Evolutionary conservation across 192 early-diverging fungal species (phyloP), one percentile per base, ranked within the genome.

Genomic region (Phlyctochytrium arcticum): DNA sequence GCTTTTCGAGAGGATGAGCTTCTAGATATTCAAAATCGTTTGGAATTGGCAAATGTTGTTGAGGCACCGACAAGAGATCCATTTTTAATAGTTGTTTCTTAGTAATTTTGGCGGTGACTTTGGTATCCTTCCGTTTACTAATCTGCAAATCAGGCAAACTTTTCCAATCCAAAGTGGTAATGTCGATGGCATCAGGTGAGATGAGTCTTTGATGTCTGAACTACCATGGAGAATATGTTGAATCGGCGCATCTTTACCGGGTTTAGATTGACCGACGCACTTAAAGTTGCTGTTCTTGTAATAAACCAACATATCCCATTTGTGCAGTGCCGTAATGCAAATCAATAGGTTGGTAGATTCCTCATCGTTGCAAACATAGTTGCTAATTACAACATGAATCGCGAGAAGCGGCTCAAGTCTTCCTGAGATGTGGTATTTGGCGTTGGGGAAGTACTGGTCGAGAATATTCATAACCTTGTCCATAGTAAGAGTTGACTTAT

Each of bases 251-350:
- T 23, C 27, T 57, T 57, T 8, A 10, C 31, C 31, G 10, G 7
- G 9, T 34, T 57, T 57, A 32, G 7, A 10, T 34, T 57, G 54
- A 6, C 32, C 10, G 31, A 57, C 34, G 31, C 54, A 57, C 34
- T 57, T 57, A 31, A 33, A 57, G 54, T 57, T 57, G 5, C 33
- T 23, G 34, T 57, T 57, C 31, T 34, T 57, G 33, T n/a, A 32
- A 21, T 57, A 57, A 5, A 57, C 54, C 19, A n/a, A n/a, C n/a
- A n/a, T n/a, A 17, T 32, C 10, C 12, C 34, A 34, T 57, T 31
- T 10, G 34, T 32, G 29, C 54, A 23, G 8, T 32, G 12, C 21
- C 7, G 7, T 34, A 27, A 5, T 10, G 12, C 12, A 10, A 32
- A 32, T 32, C 9, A 21, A 10, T 10, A n/a, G n/a, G n/a, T n/a